Conservation (phyloP, 202 grass and related monocot species). For the Carex arenaria region DNA sequence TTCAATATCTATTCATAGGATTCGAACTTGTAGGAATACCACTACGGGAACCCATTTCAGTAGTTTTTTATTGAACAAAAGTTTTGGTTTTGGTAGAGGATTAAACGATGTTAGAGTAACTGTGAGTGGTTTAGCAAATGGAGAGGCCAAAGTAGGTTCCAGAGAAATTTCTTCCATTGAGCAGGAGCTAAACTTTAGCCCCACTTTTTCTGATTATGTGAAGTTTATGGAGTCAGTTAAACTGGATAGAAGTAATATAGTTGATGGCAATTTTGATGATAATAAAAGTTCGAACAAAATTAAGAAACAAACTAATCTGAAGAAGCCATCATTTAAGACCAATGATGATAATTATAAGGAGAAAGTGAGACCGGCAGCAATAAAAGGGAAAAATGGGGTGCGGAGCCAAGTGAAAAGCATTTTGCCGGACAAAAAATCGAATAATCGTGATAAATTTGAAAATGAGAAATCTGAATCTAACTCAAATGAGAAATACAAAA, state of each 20-base stretch:
- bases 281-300: conserved; percentile 20
- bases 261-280: conserved; percentile 24
- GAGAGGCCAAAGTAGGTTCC: conserved; percentile 18
- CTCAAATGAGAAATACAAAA: not conserved
- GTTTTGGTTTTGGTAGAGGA: conserved; percentile 27
- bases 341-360: conserved; percentile 15
- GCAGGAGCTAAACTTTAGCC: conserved; percentile 73
- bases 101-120: conserved; percentile 1
- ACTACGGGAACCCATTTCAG: conserved; percentile 21
- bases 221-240: conserved; percentile 97
- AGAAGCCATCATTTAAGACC: conserved; percentile 29
- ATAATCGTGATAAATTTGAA: conserved; percentile 5
- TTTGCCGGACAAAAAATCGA: conserved; percentile 35
- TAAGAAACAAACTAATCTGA: conserved; percentile 26
- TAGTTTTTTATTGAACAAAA: conserved; percentile 28
- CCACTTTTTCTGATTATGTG: conserved; percentile 85
- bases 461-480: conserved; percentile 8
- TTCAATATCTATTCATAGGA: not conserved
- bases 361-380: conserved; percentile 13
- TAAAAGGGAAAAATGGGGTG: not conserved
- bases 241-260: conserved; percentile 53
- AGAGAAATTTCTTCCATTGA: conserved; percentile 45
- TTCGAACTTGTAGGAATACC: conserved; percentile 21
- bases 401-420: conserved; percentile 39
- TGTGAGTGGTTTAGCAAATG: conserved; percentile 20